phyloP scores from a whole-genome alignment of 176 grass and related monocot species.

The Zizania latifolia region DNA sequence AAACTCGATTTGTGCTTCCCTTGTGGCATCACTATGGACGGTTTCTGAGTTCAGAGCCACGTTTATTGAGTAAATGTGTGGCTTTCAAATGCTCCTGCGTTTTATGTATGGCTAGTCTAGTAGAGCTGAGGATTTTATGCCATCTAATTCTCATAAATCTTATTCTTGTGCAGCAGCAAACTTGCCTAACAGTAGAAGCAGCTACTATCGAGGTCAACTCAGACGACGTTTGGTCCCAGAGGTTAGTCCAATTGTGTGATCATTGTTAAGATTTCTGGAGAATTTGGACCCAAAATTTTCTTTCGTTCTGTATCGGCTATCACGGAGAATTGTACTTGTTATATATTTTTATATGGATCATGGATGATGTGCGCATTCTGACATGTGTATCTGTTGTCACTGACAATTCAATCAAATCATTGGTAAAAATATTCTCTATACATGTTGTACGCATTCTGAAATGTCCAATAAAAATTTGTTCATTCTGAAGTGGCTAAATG shows the following conservation, averaged over 20 bases:
- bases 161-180: slow-evolving; percentile 17
- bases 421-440: not conserved
- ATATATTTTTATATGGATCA: not conserved
- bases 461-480: not conserved
- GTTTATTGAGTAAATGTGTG: not conserved
- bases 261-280: not conserved
- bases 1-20: not conserved
- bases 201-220: slow-evolving; percentile 9
- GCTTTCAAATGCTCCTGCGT: not conserved
- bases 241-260: slow-evolving; percentile 16
- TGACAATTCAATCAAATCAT: not conserved
- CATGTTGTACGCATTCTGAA: not conserved
- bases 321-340: no score
- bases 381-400: not conserved
- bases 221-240: not conserved
- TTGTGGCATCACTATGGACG: not conserved
- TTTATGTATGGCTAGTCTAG: not conserved
- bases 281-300: not conserved
- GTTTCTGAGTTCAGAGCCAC: not conserved
- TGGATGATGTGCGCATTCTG: not conserved
- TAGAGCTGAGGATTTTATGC: not conserved
- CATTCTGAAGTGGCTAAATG: not conserved
- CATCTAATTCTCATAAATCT: not conserved
- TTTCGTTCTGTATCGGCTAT: not conserved
- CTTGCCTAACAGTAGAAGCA: not conserved